Base-by-base conservation (phyloP, 2,329 filamentous ascomycete genomes). In the Penicillium sp. region DNA sequence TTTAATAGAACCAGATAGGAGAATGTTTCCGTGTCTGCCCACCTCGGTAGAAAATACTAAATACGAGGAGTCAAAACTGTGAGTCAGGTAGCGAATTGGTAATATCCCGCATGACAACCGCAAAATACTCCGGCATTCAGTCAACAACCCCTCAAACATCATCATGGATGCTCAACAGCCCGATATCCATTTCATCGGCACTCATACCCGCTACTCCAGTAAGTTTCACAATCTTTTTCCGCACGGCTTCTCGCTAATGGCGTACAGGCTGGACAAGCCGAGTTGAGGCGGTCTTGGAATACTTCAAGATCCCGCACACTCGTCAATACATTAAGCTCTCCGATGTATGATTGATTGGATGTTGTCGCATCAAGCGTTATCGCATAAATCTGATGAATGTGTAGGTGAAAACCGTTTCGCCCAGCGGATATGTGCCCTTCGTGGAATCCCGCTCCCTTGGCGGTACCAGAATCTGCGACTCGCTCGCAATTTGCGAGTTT, bases 171-270 rank as follows among this genome's bases (percentile, higher is more conserved):
- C 55, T 19, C 51, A 64, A 47, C 55, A 58, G 36, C 59, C 61
- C 13, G 69, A 73, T 49, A 70, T 68, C 51, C 70, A 70, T 41
- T 55, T 75, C 22, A 62, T 74, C 46, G 72, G 72, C 35, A 56
- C 62, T 27, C 57, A 65, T 58, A 75, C 71, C 27, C 70, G 73
- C 24, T 75, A 74, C 52, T 75, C 73, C 27, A 73, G 73, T 74
- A 65, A 49, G 67, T 43, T 5, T 18, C 22, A 18, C 47, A 41
- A 10, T 13, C 6, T 33, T 22, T 18, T 18, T 11, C 10, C 36
- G 27, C 31, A 6, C 24, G 14, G 31, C 44, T 39, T 49, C 19
- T 13, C n/a, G 54, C 22, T 60, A 52, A 56, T 18, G 44, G 33
- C 9, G 10, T 22, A n/a, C 19, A 75, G 73, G 73, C 55, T 75